Conservation (phyloP, 2,329 filamentous ascomycete genomes). For the Pseudophaeomoniella oleicola region DNA sequence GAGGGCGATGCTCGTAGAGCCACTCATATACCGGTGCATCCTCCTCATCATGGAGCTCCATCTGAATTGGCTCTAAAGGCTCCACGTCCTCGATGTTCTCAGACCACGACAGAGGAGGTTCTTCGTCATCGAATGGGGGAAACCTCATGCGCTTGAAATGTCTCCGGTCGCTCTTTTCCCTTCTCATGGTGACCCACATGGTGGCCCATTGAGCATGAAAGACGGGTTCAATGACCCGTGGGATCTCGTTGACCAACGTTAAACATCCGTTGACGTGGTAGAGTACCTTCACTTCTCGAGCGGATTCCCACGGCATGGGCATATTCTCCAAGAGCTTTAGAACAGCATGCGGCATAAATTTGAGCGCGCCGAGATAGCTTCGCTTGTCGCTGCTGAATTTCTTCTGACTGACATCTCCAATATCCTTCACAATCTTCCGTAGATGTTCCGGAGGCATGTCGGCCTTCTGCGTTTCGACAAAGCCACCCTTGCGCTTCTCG, state of each 20-base stretch:
- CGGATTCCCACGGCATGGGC: constrained; percentile 99
- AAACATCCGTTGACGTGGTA: constrained; percentile 97
- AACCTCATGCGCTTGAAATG: constrained; percentile 99
- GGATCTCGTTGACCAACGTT: constrained; percentile 91
- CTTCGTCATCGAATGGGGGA: constrained; percentile 95
- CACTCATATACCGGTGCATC: constrained; percentile 86
- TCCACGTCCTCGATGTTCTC: constrained; percentile 99
- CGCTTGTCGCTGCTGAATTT: constrained; percentile 98
- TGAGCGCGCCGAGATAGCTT: constrained; percentile 89
- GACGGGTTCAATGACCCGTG: constrained; percentile 90
- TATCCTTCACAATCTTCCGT: constrained; percentile 95
- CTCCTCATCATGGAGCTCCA: constrained; percentile 91
- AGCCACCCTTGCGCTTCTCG: constrained; percentile 91
- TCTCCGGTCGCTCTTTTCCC: constrained; percentile 89
- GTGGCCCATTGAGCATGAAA: constrained; percentile 98
- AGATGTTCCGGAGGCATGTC: constrained; percentile 98
- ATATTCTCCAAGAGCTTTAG: constrained; percentile 97
- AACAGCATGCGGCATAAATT: constrained; percentile 98
- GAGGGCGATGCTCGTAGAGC: constrained; percentile 90
- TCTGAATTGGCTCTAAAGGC: constrained; percentile 91
- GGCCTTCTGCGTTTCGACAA: constrained; percentile 94
- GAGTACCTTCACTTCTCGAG: constrained; percentile 89
- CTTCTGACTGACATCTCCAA: constrained; percentile 97
- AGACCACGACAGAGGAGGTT: constrained; percentile 92
- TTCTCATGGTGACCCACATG: constrained; percentile 98